phyloP scores from a whole-genome alignment of 441 rosid genomes.

The Cnidoscolus chayamansa region DNA sequence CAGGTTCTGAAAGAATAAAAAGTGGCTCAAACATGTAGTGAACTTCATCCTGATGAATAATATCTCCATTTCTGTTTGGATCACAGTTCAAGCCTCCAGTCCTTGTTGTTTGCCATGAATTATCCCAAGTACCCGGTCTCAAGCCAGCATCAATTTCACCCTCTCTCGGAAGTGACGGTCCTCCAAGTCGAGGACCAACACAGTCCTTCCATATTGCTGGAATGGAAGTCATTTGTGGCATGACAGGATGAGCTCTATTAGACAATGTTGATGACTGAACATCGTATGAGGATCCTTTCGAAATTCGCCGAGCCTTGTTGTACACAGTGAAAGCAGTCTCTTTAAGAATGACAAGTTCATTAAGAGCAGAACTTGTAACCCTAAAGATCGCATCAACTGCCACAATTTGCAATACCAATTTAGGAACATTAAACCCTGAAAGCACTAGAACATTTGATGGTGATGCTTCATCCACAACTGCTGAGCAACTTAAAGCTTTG shows the following conservation, averaged over 20 bases:
- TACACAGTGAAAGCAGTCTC: slow-evolving; percentile 96
- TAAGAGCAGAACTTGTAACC: slow-evolving; percentile 82
- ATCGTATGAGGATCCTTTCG: slow-evolving; percentile 71
- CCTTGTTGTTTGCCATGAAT: slow-evolving; percentile 84
- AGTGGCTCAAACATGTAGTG: slow-evolving; percentile 96
- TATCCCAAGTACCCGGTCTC: slow-evolving; percentile 85
- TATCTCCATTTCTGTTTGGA: slow-evolving; percentile 77
- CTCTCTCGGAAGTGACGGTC: slow-evolving; percentile 78
- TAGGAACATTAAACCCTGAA: slow-evolving; percentile 87
- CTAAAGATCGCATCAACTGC: slow-evolving; percentile 95
- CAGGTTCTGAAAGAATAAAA: slow-evolving; percentile 95
- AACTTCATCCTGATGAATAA: slow-evolving; percentile 58
- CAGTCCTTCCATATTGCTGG: slow-evolving; percentile 93
- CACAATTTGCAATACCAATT: slow-evolving; percentile 85
- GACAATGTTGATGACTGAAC: slow-evolving; percentile 57
- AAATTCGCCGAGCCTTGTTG: slow-evolving; percentile 92
- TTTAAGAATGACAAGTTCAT: slow-evolving; percentile 86
- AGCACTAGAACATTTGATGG: slow-evolving; percentile 75
- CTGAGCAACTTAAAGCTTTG: slow-evolving; percentile 81
- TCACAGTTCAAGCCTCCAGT: slow-evolving; percentile 77
- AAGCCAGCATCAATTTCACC: slow-evolving; percentile 85
- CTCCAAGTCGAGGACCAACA: slow-evolving; percentile 78
- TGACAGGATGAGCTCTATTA: slow-evolving; percentile 63
- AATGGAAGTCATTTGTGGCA: slow-evolving; percentile 61
- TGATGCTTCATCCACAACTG: slow-evolving; percentile 91